Evolutionary conservation across 2,329 filamentous ascomycete genomes (phyloP).

Genomic region (Fusarium tanahbumbuense): DNA sequence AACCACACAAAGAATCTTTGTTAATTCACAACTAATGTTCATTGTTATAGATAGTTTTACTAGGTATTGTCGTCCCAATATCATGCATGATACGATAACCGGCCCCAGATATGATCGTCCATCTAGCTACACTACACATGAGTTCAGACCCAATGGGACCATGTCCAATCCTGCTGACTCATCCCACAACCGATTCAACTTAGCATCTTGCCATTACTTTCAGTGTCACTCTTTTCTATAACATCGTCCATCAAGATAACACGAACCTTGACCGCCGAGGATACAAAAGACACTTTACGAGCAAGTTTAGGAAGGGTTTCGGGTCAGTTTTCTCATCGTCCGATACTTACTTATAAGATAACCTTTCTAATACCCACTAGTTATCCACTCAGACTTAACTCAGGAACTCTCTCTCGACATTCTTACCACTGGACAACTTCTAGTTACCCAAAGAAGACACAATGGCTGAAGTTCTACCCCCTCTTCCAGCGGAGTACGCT

Average conservation of each 20-base stretch:
- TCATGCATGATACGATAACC: constrained; percentile 2
- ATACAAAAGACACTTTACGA: background rate
- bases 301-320: background rate
- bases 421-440: background rate
- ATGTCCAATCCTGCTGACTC: constrained; percentile 41
- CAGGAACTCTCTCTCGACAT: background rate
- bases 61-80: background rate
- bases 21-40: background rate
- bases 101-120: background rate
- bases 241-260: background rate
- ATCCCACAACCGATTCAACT: constrained; percentile 33
- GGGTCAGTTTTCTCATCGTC: background rate
- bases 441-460: background rate
- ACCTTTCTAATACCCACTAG: background rate
- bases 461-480: constrained; percentile 42
- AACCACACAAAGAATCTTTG: background rate
- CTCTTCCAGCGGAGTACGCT: constrained; percentile 56
- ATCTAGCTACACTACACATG: background rate
- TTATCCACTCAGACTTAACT: background rate
- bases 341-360: background rate
- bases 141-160: constrained; percentile 36
- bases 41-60: background rate
- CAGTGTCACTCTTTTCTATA: background rate
- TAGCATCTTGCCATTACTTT: background rate
- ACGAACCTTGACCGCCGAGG: background rate